Percentiles rank a stretch among this genome's conserved stretches.
phyloP scores from a whole-genome alignment of 805 yeast genomes.

The Kurtzmaniella fragi region DNA sequence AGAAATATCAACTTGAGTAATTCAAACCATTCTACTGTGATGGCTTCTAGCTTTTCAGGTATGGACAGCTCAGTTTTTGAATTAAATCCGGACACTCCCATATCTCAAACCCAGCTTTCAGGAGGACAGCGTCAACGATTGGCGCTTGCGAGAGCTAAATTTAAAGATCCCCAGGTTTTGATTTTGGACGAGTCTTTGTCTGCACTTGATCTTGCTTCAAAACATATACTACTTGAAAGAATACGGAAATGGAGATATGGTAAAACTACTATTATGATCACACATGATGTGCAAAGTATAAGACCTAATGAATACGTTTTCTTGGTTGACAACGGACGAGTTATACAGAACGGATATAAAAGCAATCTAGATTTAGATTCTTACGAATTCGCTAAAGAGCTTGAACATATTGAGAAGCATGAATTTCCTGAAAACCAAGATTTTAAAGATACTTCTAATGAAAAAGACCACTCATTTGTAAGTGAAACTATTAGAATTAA shows the following conservation, averaged over 20 bases:
- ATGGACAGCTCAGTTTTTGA: background rate
- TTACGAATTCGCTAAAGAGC: too few species aligned
- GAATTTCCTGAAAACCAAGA: too few species aligned
- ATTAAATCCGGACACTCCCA: slow-evolving; percentile 31
- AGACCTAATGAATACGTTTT: slow-evolving; percentile 51
- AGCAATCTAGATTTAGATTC: slow-evolving; percentile 9
- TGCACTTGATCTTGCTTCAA: slow-evolving; percentile 61
- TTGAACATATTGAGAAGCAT: too few species aligned
- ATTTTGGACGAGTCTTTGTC: slow-evolving; percentile 84
- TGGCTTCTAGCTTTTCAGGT: background rate
- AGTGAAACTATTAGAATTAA: too few species aligned
- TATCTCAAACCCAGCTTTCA: slow-evolving; percentile 51
- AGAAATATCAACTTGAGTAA: slow-evolving; percentile 53
- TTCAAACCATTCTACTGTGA: slow-evolving; percentile 11
- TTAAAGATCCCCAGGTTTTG: slow-evolving; percentile 69
- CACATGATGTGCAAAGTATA: slow-evolving; percentile 70
- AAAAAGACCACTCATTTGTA: too few species aligned
- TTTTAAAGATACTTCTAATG: too few species aligned
- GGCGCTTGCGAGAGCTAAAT: slow-evolving; percentile 75
- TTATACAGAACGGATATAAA: slow-evolving; percentile 21
- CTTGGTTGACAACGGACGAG: slow-evolving; percentile 54
- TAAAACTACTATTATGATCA: slow-evolving; percentile 73
- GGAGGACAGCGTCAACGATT: slow-evolving; percentile 92
- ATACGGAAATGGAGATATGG: slow-evolving; percentile 58
- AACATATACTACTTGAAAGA: slow-evolving; percentile 41